A percentile compares a stretch with the other conserved stretches of the same genome.
phyloP scores from a whole-genome alignment of 2,329 filamentous ascomycete genomes.

The Ustulina deusta region DNA sequence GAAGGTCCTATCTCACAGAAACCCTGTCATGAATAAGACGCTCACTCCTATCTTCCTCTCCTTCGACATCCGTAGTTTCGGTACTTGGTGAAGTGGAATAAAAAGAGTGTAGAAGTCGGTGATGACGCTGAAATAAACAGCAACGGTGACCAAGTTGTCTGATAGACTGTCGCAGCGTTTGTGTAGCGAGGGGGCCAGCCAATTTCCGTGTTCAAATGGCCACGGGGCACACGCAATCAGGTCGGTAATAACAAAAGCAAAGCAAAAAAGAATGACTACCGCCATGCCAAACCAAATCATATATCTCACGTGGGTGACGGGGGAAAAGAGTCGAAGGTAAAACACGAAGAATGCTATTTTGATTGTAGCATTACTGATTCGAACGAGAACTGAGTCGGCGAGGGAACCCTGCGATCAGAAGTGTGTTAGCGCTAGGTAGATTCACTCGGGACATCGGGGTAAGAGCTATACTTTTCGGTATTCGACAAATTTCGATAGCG shows the following conservation, averaged over 20 bases:
- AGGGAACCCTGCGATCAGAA: too few relatives aligned
- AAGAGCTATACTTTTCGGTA: slow-evolving; percentile 40
- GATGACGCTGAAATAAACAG: slow-evolving; percentile 33
- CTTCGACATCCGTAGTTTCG: slow-evolving; percentile 33
- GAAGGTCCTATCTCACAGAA: slow-evolving; percentile 27
- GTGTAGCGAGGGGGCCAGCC: slow-evolving; percentile 27
- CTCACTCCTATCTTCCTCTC: slow-evolving; percentile 38
- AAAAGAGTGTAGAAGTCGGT: slow-evolving; percentile 39
- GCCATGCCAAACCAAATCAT: slow-evolving; percentile 34
- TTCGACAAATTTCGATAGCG: slow-evolving; percentile 34
- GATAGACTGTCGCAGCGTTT: slow-evolving; percentile 33
- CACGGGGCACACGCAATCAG: slow-evolving; percentile 32
- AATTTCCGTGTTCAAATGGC: slow-evolving; percentile 8
- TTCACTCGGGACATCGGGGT: too few relatives aligned
- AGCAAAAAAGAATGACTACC: slow-evolving; percentile 28
- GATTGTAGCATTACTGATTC: slow-evolving; percentile 36
- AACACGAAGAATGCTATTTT: slow-evolving; percentile 38
- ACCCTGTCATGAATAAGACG: slow-evolving; percentile 37
- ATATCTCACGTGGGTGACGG: slow-evolving; percentile 26
- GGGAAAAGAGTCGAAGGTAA: slow-evolving; percentile 36
- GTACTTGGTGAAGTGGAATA: slow-evolving; percentile 38
- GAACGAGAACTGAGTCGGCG: slow-evolving; percentile 36
- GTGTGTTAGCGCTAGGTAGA: too few relatives aligned
- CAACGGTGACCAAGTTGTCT: slow-evolving; percentile 31
- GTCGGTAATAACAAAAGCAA: slow-evolving; percentile 33